Conservation (phyloP, 192 early-diverging fungal genomes). For the Chytriomyces hyalinus region DNA sequence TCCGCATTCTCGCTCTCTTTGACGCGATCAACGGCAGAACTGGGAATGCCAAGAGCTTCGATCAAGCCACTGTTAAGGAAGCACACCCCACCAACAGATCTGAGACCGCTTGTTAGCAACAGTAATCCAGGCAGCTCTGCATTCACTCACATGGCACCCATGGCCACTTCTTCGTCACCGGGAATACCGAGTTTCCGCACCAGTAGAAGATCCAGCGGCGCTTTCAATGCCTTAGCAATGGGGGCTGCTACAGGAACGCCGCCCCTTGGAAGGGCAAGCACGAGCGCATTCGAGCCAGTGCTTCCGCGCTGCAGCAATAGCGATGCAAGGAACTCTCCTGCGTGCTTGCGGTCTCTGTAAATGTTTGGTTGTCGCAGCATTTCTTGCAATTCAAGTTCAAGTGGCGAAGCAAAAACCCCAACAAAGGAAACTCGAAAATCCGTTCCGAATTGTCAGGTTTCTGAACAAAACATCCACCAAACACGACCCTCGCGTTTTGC, state of each 20-base stretch:
- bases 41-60: slow-evolving; percentile 5
- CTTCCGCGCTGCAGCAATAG: slow-evolving; percentile 4
- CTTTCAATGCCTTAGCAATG: slow-evolving; percentile 36
- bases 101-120: not conserved
- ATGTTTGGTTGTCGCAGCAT: not conserved
- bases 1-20: slow-evolving; percentile 32
- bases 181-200: slow-evolving; percentile 50
- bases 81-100: slow-evolving; percentile 30
- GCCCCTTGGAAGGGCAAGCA: slow-evolving; percentile 50
- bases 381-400: not conserved
- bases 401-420: too few relatives aligned
- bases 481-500: too few relatives aligned
- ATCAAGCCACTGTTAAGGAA: slow-evolving; percentile 34
- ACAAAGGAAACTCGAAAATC: too few relatives aligned
- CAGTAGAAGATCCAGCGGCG: slow-evolving; percentile 46
- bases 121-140: too few relatives aligned
- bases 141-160: slow-evolving; percentile 41
- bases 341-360: slow-evolving; percentile 14
- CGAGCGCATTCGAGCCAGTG: slow-evolving; percentile 11
- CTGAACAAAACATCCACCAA: too few relatives aligned
- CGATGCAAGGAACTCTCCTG: slow-evolving; percentile 8
- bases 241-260: slow-evolving; percentile 51
- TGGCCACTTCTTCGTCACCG: slow-evolving; percentile 38
- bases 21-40: slow-evolving; percentile 23
- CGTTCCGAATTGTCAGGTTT: too few relatives aligned